Conservation (phyloP, 1,284 basidiomycete genomes). For the Moesziomyces sp. region DNA sequence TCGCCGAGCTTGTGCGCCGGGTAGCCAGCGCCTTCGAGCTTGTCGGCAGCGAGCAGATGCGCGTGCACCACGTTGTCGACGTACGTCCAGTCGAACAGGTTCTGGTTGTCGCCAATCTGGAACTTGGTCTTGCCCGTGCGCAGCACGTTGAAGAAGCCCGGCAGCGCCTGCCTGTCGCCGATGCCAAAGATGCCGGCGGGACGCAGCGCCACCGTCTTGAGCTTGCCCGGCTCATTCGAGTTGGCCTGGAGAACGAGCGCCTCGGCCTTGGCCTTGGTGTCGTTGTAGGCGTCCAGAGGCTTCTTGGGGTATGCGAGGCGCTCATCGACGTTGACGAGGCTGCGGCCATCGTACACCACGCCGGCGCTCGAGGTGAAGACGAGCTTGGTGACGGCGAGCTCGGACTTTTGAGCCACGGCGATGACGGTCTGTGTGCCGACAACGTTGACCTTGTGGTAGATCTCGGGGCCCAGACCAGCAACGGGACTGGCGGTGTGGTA, state of each 20-base stretch:
- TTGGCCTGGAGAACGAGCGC: conserved; percentile 85
- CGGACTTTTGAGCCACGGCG: conserved; percentile 74
- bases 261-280: conserved; percentile 94
- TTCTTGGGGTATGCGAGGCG: conserved; percentile 80
- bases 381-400: conserved; percentile 79
- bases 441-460: conserved; percentile 95
- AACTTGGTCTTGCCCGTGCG: conserved; percentile 83
- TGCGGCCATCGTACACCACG: conserved; percentile 86
- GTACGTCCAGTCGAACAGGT: conserved; percentile 97
- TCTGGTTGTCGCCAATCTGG: conserved; percentile 93
- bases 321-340: conserved; percentile 89
- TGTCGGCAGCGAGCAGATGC: conserved; percentile 92
- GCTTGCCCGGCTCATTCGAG: conserved; percentile 74
- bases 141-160: conserved; percentile 83
- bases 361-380: conserved; percentile 96
- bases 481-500: conserved; percentile 94
- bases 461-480: conserved; percentile 75
- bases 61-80: conserved; percentile 95
- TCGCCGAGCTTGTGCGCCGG: conserved; percentile 64
- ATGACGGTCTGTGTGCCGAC: conserved; percentile 89
- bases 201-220: conserved; percentile 88
- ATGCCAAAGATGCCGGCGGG: conserved; percentile 98
- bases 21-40: conserved; percentile 70
- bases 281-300: conserved; percentile 91
- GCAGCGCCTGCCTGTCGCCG: conserved; percentile 88